Percentiles rank a stretch among this genome's conserved stretches.
Conservation (phyloP, 768 basidiomycete genomes). For the Auricularia sp. region DNA sequence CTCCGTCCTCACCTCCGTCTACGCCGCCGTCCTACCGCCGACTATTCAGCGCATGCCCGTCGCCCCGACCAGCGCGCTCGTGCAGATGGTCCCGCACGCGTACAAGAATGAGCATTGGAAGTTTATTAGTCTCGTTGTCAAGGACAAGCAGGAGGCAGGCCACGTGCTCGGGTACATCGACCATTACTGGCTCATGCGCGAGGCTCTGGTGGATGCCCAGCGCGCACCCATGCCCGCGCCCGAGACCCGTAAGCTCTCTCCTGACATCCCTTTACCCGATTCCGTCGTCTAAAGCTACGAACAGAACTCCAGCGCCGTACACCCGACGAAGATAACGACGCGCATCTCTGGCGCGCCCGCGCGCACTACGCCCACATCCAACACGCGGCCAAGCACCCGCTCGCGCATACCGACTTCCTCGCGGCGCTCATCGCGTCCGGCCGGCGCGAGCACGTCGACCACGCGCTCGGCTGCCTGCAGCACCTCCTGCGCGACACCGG, state of each 20-base stretch:
- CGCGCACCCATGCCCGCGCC: too few relatives aligned
- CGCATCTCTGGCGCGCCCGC: background rate
- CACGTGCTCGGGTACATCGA: constrained; percentile 31
- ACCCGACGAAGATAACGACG: background rate
- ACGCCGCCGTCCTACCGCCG: constrained; percentile 10
- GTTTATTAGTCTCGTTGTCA: constrained; percentile 34
- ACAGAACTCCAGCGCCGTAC: background rate
- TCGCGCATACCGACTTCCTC: background rate
- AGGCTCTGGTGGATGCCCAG: constrained; percentile 23
- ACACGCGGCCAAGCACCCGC: background rate
- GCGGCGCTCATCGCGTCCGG: background rate
- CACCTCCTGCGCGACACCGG: background rate
- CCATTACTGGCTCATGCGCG: constrained; percentile 53
- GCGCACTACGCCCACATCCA: background rate
- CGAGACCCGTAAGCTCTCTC: background rate
- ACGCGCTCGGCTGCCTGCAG: background rate
- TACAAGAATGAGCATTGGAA: constrained; percentile 32
- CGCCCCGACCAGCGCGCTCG: constrained; percentile 21
- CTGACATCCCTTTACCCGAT: too few relatives aligned
- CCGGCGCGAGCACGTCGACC: background rate
- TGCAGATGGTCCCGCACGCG: constrained; percentile 12
- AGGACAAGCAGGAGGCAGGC: constrained; percentile 32
- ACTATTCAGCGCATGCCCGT: constrained; percentile 15
- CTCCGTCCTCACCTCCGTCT: constrained; percentile 23
- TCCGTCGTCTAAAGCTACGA: too few relatives aligned